phyloP scores from a whole-genome alignment of 768 basidiomycete species.

The Termitomyces sp. region DNA sequence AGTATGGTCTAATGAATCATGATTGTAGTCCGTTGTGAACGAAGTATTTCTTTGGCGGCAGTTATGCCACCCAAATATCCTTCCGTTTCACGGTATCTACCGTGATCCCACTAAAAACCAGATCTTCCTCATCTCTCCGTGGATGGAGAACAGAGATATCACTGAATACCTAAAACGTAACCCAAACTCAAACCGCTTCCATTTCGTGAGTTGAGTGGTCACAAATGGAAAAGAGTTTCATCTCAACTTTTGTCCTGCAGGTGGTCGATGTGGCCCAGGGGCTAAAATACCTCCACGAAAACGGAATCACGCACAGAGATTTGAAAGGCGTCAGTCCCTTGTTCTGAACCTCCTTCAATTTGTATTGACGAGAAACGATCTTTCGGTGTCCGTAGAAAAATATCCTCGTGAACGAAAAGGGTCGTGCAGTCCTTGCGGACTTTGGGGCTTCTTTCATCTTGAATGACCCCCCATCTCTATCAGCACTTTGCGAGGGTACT shows the following conservation, averaged over 20 bases:
- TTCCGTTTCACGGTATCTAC: not conserved
- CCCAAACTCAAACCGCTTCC: not conserved
- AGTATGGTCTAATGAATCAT: not conserved
- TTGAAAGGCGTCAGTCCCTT: conserved; percentile 1
- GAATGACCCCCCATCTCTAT: not conserved
- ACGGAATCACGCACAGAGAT: not conserved
- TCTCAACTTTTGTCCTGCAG: not conserved
- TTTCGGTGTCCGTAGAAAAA: not conserved
- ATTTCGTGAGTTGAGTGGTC: not conserved
- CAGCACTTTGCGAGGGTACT: not conserved
- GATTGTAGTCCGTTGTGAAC: not conserved
- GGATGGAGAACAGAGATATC: conserved; percentile 6
- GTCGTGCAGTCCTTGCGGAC: not conserved
- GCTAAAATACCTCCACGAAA: not conserved
- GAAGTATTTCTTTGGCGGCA: not conserved
- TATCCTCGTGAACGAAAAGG: not conserved
- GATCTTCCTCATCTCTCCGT: conserved; percentile 1
- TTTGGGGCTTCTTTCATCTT: not conserved
- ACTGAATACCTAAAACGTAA: not conserved
- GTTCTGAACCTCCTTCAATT: not conserved
- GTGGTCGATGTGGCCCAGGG: conserved; percentile 1
- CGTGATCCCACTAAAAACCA: not conserved
- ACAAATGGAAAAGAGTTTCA: too few relatives aligned
- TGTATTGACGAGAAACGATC: not conserved
- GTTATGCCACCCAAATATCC: not conserved